These are phyloP conservation scores for Annulohypoxylon nitens DNA, from an alignment of 495 filamentous ascomycete species.

Conservation along the genomic window DNA sequence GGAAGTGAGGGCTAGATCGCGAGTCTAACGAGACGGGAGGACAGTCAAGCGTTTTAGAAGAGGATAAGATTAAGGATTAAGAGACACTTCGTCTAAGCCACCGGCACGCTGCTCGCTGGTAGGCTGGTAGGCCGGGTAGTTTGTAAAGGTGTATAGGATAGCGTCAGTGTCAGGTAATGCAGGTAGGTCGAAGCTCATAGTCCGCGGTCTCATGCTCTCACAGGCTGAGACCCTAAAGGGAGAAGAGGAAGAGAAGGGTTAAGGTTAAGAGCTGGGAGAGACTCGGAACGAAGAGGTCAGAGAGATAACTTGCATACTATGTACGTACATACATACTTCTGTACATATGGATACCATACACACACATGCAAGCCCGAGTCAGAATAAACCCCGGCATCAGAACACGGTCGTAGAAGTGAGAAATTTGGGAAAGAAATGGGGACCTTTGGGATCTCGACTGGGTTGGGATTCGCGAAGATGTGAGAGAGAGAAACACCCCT, in stretches of 20 bases:
- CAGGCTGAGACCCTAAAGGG: conserved; percentile 26
- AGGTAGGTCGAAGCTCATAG: conserved; percentile 20
- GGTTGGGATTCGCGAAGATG: conserved; percentile 37
- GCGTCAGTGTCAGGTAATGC: conserved; percentile 4
- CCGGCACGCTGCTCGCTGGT: conserved; percentile 17
- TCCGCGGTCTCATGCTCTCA: conserved; percentile 37
- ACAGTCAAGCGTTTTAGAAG: conserved; percentile 24
- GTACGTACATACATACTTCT: conserved; percentile 9
- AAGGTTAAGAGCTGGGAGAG: not conserved
- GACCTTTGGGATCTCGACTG: conserved; percentile 4
- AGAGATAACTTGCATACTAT: conserved; percentile 10
- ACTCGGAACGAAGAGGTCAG: conserved; percentile 14
- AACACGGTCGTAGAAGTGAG: conserved; percentile 12
- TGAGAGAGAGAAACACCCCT: conserved; percentile 21
- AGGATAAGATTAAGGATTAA: conserved; percentile 39
- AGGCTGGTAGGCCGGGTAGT: conserved; percentile 11
- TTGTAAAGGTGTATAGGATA: not conserved
- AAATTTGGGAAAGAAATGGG: conserved; percentile 32
- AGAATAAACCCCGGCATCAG: conserved; percentile 32
- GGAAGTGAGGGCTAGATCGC: conserved; percentile 35
- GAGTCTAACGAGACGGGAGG: conserved; percentile 30
- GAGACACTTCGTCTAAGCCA: conserved; percentile 29
- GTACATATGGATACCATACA: not conserved
- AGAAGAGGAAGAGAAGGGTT: not conserved
- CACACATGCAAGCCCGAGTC: conserved; percentile 29